Base-by-base conservation (phyloP, 345 rosid species). In the Melaleuca quinquenervia region DNA sequence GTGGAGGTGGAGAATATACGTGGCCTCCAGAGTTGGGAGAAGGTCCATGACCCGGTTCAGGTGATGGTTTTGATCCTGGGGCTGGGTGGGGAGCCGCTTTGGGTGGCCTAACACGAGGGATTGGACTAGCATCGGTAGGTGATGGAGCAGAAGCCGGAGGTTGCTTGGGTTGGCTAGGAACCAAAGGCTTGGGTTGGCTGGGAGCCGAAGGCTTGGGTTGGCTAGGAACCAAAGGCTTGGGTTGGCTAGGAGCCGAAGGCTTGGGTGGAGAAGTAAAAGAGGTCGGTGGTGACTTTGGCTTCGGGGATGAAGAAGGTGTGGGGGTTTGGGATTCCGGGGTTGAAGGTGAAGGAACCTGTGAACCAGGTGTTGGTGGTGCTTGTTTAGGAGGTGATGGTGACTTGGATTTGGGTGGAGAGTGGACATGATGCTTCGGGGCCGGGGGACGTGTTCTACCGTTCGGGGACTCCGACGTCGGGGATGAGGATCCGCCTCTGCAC, bases 311-410 rank as follows among this genome's bases (percentile, higher is more conserved):
- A 10, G 87, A 45, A 3, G 88, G 58, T 64, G 84, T 76, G 27
- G 82, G 86, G 44, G 48, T 11, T 6, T 32, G 85, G 7, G 85
- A 13, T 48, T 85, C 60, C 21, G 84, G 88, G 2, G 50, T n/a
- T 8, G 90, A 51, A 20, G 92, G 88, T 36, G 89, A 6, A 41
- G 75, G 75, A 62, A 22, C 74, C 36, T 60, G 6, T 16, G 41
- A 2, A 6, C 41, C 20, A 22, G 85, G 85, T 20, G 86, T 48
- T 62, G 86, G 82, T 45, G 83, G 60, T n/a, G 84, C 24, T 82
- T 82, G 62, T 54, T 51, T n/a, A 50, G 84, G 84, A 82, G 84
- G 60, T 27, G 44, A 50, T 44, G 84, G 84, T 3, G 60, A 52
- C 84, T 21, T 18, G 84, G 45, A 36, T 32, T 82, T 29, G 60